Evolutionary conservation across 257 asterid species (phyloP), one percentile per base, ranked within the genome.

Genomic region (Solanum gracilifrons): DNA sequence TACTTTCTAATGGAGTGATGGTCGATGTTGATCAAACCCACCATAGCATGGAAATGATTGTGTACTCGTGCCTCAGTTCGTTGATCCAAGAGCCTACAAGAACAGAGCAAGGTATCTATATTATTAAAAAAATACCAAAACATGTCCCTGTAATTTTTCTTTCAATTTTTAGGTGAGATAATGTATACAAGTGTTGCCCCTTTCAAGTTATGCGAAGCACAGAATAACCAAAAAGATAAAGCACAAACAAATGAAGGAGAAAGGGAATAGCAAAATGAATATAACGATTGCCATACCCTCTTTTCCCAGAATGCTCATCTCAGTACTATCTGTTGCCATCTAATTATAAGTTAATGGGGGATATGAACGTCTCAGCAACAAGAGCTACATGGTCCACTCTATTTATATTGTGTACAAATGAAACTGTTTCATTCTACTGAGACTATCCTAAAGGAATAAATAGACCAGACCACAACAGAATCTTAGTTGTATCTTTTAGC

Each of bases 401-500:
- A 27, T 27, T 25, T 79, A 25, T 43, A 43, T 74, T 35, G 84
- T 4, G 85, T 79, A 43, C 10, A 79, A 79, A 79, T 43, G 3
- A 27, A 79, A 79, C 64, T 79, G 25, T 79, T 43, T 79, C 85
- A 27, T 79, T 79, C 36, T 48, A 79, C 13, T 27, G 37, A 46
- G 39, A 43, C 71, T n/a, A 79, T 43, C 15, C 27, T 79, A 41
- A 79, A 79, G 66, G 66, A 79, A 79, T 43, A 79, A 79, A 27
- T 27, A 27, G 85, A 79, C 25, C 16, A 79, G 39, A 79, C 5
- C 9, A 43, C 39, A 29, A 10, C 25, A 31, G 55, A 32, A 48
- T 85, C 39, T 93, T 86, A 95, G 82, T 88, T 73, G 90, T 96
- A 97, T 87, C 58, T 86, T 89, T 93, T 94, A n/a, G 99, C 98